A percentile compares a stretch with the other conserved stretches of the same genome.
Conservation (phyloP, 1,284 basidiomycete genomes). For the Leccinum griseonigrum region DNA sequence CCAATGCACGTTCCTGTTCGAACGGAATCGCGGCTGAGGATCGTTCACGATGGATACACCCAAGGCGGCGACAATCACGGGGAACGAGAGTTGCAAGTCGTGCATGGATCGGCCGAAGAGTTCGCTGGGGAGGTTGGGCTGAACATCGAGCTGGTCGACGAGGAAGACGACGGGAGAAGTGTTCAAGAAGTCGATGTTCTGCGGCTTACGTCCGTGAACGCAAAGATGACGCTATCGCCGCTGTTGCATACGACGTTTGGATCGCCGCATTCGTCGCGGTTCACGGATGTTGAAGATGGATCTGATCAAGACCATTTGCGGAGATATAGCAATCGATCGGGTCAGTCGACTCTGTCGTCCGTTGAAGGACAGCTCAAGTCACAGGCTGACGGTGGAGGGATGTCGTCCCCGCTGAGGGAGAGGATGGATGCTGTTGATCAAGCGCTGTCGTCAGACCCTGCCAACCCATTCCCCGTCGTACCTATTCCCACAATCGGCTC, state of each 20-base stretch:
- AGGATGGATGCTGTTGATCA: conserved; percentile 37
- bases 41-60: conserved; percentile 27
- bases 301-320: conserved; percentile 22
- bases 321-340: conserved; percentile 20
- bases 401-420: conserved; percentile 37
- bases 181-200: conserved; percentile 9
- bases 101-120: conserved; percentile 19
- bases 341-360: conserved; percentile 13
- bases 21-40: conserved; percentile 31
- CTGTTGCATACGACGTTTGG: conserved; percentile 54
- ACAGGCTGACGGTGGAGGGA: conserved; percentile 20
- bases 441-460: conserved; percentile 2
- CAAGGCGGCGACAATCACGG: conserved; percentile 17
- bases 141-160: conserved; percentile 17
- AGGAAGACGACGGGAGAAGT: conserved; percentile 14
- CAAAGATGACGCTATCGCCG: conserved; percentile 36
- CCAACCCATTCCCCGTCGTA: background rate
- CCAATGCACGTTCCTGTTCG: conserved; percentile 30
- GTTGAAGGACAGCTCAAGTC: conserved; percentile 17
- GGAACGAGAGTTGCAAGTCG: conserved; percentile 17
- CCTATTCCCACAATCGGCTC: background rate
- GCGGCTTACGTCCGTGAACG: conserved; percentile 3
- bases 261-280: conserved; percentile 43
- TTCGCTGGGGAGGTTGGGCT: conserved; percentile 4
- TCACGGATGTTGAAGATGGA: conserved; percentile 28